Percentiles rank a stretch among this genome's conserved stretches.
These are phyloP conservation scores for Leucocoprinus sp. DNA, from an alignment of 768 basidiomycete genomes.

Conservation along the genomic window DNA sequence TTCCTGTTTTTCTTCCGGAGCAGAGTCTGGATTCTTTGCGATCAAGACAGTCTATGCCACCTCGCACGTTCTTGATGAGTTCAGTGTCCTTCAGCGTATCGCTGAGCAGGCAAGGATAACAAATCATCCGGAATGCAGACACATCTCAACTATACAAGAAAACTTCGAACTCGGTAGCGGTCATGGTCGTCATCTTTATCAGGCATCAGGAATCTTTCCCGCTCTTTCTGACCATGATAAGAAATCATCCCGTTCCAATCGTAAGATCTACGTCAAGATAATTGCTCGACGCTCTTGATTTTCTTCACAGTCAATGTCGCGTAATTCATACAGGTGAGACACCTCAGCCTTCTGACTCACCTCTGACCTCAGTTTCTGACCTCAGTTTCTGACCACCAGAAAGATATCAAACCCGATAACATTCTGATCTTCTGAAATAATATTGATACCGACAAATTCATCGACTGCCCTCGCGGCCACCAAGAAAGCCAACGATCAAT, in stretches of 20 bases:
- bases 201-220: constrained; percentile 74
- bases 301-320: constrained; percentile 43
- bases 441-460: neutral
- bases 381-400: constrained; percentile 37
- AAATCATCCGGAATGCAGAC: constrained; percentile 44
- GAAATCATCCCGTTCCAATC: constrained; percentile 22
- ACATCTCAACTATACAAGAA: constrained; percentile 71
- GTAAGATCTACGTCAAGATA: constrained; percentile 49
- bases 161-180: constrained; percentile 71
- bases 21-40: constrained; percentile 36
- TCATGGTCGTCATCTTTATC: constrained; percentile 75
- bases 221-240: constrained; percentile 44
- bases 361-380: too few species aligned
- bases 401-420: constrained; percentile 16
- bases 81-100: constrained; percentile 26
- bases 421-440: constrained; percentile 10
- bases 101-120: neutral
- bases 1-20: neutral
- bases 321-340: constrained; percentile 60
- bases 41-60: constrained; percentile 34
- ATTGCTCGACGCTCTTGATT: constrained; percentile 42
- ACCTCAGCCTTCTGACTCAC: constrained; percentile 48
- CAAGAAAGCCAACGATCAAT: constrained; percentile 7
- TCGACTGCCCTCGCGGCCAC: neutral
- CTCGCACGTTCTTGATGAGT: neutral